phyloP scores from a whole-genome alignment of 2,329 filamentous ascomycete genomes.

The Neopestalotiopsis rosae region DNA sequence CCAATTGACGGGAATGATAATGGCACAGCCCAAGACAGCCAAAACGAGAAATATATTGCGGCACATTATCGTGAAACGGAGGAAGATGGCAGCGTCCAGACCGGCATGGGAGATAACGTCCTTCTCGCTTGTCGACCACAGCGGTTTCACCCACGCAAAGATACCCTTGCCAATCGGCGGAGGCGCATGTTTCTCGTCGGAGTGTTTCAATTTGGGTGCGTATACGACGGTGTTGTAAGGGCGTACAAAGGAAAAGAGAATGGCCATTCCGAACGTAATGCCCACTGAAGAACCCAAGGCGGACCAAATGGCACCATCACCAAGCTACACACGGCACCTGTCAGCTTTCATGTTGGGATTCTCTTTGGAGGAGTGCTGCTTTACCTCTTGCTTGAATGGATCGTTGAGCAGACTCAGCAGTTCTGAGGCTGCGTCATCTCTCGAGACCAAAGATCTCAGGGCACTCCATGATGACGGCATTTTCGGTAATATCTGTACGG shows the following conservation, averaged over 20 bases:
- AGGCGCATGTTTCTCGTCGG: slow-evolving; percentile 87
- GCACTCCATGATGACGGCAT: slow-evolving; percentile 20
- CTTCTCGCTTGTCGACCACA: slow-evolving; percentile 79
- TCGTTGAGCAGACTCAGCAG: slow-evolving; percentile 55
- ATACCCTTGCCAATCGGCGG: slow-evolving; percentile 86
- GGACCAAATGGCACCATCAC: slow-evolving; percentile 71
- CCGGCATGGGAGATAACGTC: slow-evolving; percentile 83
- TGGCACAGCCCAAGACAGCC: slow-evolving; percentile 72
- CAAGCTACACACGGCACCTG: slow-evolving; percentile 40
- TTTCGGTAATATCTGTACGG: not conserved
- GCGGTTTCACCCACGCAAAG: slow-evolving; percentile 83
- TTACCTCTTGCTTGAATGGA: slow-evolving; percentile 55
- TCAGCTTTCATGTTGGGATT: slow-evolving; percentile 14
- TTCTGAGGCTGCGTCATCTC: slow-evolving; percentile 44
- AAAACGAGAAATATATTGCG: slow-evolving; percentile 85
- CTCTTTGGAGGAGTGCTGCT: slow-evolving; percentile 15
- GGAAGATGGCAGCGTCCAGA: slow-evolving; percentile 88
- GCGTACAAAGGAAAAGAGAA: slow-evolving; percentile 86
- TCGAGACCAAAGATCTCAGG: slow-evolving; percentile 20
- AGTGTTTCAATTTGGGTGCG: slow-evolving; percentile 90
- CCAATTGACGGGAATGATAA: slow-evolving; percentile 84
- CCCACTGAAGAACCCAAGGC: slow-evolving; percentile 82
- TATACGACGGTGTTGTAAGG: slow-evolving; percentile 94
- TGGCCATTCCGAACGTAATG: slow-evolving; percentile 73
- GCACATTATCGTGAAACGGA: slow-evolving; percentile 89